Evolutionary conservation across 257 asterid species (phyloP), one percentile per base, ranked within the genome.

Genomic region (Misopates orontium): DNA sequence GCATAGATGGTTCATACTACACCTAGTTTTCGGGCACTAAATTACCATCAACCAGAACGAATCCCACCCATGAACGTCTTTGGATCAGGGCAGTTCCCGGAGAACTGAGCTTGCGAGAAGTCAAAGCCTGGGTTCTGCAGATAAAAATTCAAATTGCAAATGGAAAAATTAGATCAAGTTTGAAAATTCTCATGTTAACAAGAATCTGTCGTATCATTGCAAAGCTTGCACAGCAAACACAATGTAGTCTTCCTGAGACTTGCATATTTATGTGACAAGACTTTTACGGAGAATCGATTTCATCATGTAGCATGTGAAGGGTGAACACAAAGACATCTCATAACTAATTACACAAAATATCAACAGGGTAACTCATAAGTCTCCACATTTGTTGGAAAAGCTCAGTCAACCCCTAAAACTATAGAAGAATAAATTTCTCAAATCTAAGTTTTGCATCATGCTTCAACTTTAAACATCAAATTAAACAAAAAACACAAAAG

Each of bases 61-160:
- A 88, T 77, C 40, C 96, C 95, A 20, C 95, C 95, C 96, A 88
- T 88, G 84, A 86, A 88, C 68, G 88, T 86, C 82, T 73, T 82
- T 0, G 95, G 95, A 73, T 88, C 96, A 31, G 95, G 95, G 86
- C 96, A 88, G 60, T 60, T 78, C 24, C 96, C 96, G 4, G 79
- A 74, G 82, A 88, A 88, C 60, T 88, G 95, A 14, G 96, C 96
- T 75, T 88, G 95, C n/a, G 96, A 86, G 80, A 88, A 88, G 64
- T 88, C 95, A 25, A 88, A 88, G 31, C 95, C 96, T 5, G 96
- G 95, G 79, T 88, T 88, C 96, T 88, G 91, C 78, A 64, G 12
- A 56, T 11, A 7, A 39, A 63, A 49, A 56, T 22, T 36, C 5
- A 56, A 70, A 31, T 22, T 24, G 59, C 44, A 59, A 15, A 48